Evolutionary conservation across 768 basidiomycete species (phyloP), one percentile per base, ranked within the genome.

Genomic region (Boletus tomentosulus): DNA sequence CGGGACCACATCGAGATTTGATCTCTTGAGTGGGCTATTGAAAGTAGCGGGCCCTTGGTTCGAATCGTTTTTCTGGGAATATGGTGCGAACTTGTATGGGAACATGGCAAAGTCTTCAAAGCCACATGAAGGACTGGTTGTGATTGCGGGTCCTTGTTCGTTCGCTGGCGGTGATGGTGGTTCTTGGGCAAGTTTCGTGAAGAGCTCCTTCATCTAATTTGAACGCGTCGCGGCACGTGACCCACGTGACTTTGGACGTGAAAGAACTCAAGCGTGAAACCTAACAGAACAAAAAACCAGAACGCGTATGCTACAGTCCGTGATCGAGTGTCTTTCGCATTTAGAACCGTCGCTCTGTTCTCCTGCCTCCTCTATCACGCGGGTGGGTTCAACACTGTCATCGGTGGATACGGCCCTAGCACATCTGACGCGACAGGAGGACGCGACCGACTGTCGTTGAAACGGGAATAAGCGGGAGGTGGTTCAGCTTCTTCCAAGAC

Each of bases 381-480:
- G 25, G 24, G 24, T 30, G 53, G 27, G 16, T 28, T 44, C 5
- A 62, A 51, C 10, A 53, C 16, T 2, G 60, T 56, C 4, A 62
- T 62, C 31, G 55, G 60, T 0, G 67, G 67, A 27, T 67, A 67
- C 16, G 54, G 63, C 22, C 61, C 58, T 39, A 67, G 47, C 0
- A 46, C 48, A 15, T 60, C 59, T 16, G 61, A 57, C 28, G 55
- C 53, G 2, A 35, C 30, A 12, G 48, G 55, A 25, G 44, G 56
- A 27, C 45, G 48, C 10, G 52, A 45, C 16, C 50, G 58, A 25
- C 41, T 51, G 15, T 60, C 42, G 34, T 71, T 68, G 37, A 68
- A 65, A 31, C 57, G 60, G 7, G 61, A 62, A 51, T 70, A 67
- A 6, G 66, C 65, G 6, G 41, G 62, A 16, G 54, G 50, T n/a